Base-by-base conservation (phyloP, 2,329 filamentous ascomycete genomes). In the Beauveria rudraprayagi region DNA sequence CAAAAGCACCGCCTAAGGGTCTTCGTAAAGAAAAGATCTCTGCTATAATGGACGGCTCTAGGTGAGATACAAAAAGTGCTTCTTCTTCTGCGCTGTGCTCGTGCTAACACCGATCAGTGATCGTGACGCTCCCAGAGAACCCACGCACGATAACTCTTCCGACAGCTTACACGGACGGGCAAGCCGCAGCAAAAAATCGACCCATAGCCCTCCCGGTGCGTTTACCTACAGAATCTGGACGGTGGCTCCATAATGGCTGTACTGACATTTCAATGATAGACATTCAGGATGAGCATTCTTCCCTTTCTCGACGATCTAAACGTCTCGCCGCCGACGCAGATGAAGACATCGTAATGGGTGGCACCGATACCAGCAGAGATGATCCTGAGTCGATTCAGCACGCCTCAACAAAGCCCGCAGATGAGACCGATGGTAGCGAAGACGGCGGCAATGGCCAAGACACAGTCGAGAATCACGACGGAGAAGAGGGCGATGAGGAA, bases 11-110 rank as follows among this genome's bases (percentile, higher is more conserved):
- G 68, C 71, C 78, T 54, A 73, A 78, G 65, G 77, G 81, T 65
- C 82, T 81, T 68, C 83, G 76, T 70, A 88, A 83, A 74, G 83
- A 80, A 70, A 88, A 87, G 75, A 80, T 74, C 63, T 67, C 79
- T 66, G 80, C 80, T 72, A 81, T 80, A 71, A 93, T 92, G 90
- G 90, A 90, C 70, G 86, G 83, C 74, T 81, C 83, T 75, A 85
- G 84, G 88, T 92, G 26, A 30, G 34, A 82, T 67, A 83, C 69
- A 62, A 2, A 7, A 8, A 47, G 59, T 26, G 6, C 10, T 30
- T 11, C 6, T 50, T 9, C 26, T 19, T 19, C 16, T 11, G 14
- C 40, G 24, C n/a, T 30, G 11, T 17, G 67, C 71, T 72, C 50
- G 53, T 50, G 26, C 48, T 52, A 22, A 28, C 43, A 5, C 10